A percentile compares a stretch with the other conserved stretches of the same genome.
These are phyloP conservation scores for Tricholomella constricta DNA, from an alignment of 768 basidiomycete species.

Conservation along the genomic window DNA sequence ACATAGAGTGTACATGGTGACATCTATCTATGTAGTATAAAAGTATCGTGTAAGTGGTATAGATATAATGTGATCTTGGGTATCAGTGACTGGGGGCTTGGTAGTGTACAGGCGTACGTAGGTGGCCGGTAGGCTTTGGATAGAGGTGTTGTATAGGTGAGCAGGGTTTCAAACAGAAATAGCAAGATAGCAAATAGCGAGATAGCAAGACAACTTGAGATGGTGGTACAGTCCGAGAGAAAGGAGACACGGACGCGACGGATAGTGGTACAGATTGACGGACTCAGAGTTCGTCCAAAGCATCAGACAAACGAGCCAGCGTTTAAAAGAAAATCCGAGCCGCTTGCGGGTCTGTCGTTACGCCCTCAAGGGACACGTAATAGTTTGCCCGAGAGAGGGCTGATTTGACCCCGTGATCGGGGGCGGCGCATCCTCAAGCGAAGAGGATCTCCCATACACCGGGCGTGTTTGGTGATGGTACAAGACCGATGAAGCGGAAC, in stretches of 20 bases:
- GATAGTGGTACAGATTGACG: not conserved
- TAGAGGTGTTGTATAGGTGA: not conserved
- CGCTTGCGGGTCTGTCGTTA: not conserved
- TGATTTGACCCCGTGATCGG: not conserved
- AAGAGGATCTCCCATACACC: slow-evolving; percentile 2
- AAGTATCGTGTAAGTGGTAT: not conserved
- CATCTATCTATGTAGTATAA: not conserved
- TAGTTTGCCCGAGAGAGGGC: not conserved
- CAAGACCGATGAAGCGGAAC: not conserved
- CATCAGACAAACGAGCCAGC: not conserved
- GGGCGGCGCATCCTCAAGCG: not conserved
- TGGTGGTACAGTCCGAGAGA: not conserved
- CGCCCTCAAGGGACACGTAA: not conserved
- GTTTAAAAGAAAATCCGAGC: not conserved
- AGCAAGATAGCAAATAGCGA: not conserved
- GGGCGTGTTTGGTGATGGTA: not conserved
- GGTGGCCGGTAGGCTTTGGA: too few species aligned
- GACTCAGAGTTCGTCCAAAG: not conserved
- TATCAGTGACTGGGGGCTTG: not conserved
- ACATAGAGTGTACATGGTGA: not conserved
- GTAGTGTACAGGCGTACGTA: not conserved
- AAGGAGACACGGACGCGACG: not conserved
- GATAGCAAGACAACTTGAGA: not conserved
- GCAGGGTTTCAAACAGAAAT: not conserved
- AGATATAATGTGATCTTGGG: not conserved